Evolutionary conservation across 2,329 filamentous ascomycete genomes (phyloP), one percentile per base, ranked within the genome.

Genomic region (Stachybotrys chartarum): DNA sequence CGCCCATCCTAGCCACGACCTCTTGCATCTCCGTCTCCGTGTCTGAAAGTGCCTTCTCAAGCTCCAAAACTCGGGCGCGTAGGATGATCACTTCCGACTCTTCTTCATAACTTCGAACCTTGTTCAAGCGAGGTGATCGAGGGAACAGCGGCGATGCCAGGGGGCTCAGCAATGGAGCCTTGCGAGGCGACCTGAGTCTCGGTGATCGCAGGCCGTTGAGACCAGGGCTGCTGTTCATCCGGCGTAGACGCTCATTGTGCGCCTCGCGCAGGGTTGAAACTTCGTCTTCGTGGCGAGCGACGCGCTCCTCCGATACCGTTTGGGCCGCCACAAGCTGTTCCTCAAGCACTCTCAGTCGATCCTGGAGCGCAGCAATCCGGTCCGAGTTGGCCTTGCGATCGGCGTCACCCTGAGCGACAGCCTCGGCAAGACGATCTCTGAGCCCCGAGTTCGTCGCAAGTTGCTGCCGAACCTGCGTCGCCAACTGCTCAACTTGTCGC

Each of bases 241-340:
- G 87, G 61, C 86, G 85, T 35, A 97, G 81, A 64, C 94, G 88
- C 17, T 79, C 78, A 66, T 83, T 90, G 66, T 94, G 86, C 57
- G 84, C 88, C 55, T 95, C 90, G 61, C 87, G 86, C 54, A 97
- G 75, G 24, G 81, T 77, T 17, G 82, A 76, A 44, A 96, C 81
- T 71, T 97, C 91, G 44, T 94, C 90, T 69, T 97, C 94, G 66
- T 97, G 91, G 51, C 85, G 86, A 48, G 83, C 76, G 56, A 97
- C 84, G 45, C 86, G 86, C 51, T 93, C 91, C 68, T 99, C 94
- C 0, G 91, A 93, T 18, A 88, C 83, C 55, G 90, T 86, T 70
- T 97, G 93, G 1, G 93, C 91, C 18, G 83, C 75, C 54, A 95
- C 79, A 24, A 99, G 82, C 63, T 87, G 84, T 58, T 97, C 92